These are phyloP conservation scores for Geoglossum cookeanum DNA, from an alignment of 2,329 filamentous ascomycete species.

Conservation along the genomic window DNA sequence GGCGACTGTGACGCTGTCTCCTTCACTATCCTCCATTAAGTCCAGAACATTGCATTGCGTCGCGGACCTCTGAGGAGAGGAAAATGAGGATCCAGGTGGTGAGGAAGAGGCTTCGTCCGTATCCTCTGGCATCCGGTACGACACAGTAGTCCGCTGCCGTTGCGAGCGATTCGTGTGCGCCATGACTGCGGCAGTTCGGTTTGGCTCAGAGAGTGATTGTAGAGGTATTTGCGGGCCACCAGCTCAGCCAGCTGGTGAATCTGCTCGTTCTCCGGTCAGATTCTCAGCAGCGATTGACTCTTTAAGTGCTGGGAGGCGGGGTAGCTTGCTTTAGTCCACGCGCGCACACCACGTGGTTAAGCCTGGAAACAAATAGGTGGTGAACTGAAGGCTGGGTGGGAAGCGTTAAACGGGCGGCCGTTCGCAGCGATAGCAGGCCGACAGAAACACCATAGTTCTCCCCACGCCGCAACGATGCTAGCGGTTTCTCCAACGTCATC, in stretches of 20 bases:
- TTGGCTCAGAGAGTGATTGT: neutral
- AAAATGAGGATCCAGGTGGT: constrained; percentile 6
- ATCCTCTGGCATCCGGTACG: constrained; percentile 9
- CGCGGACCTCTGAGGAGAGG: constrained; percentile 7
- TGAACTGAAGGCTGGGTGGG: too few species aligned
- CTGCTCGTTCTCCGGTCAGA: neutral
- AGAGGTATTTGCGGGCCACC: neutral
- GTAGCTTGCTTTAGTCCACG: too few species aligned
- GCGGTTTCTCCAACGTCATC: neutral
- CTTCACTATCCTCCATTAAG: constrained; percentile 5
- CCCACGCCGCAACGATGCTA: neutral
- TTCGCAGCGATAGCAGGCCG: too few species aligned
- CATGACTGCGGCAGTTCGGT: neutral
- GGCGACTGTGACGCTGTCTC: constrained; percentile 1
- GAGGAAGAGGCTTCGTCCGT: constrained; percentile 1
- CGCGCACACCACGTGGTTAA: too few species aligned
- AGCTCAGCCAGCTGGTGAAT: neutral
- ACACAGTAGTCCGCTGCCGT: constrained; percentile 5
- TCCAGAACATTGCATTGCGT: constrained; percentile 3
- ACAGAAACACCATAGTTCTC: neutral
- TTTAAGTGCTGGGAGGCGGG: too few species aligned
- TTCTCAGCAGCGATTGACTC: neutral
- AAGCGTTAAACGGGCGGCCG: too few species aligned
- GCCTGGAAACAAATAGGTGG: too few species aligned
- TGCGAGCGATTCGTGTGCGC: constrained; percentile 1